Evolutionary conservation across 805 yeast species (phyloP).

Genomic region (Candida pseudofarinosa): DNA sequence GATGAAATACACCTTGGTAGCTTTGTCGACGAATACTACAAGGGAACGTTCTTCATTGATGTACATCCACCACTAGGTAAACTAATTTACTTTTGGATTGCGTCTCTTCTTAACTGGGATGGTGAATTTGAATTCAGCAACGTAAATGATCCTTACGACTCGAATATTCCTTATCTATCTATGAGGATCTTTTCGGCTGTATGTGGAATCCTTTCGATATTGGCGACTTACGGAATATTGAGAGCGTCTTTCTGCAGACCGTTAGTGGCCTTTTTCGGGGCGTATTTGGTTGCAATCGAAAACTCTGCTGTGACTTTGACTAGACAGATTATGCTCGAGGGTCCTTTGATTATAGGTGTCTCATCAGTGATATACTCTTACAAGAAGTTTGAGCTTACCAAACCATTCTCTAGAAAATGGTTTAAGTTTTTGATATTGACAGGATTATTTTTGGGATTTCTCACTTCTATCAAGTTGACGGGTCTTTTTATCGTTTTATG

Average conservation of each 20-base stretch:
- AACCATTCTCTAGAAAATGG: conserved; percentile 51
- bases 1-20: conserved; percentile 45
- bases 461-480: conserved; percentile 63
- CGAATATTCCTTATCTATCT: conserved; percentile 42
- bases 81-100: conserved; percentile 53
- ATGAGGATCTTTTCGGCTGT: conserved; percentile 57
- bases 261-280: conserved; percentile 46
- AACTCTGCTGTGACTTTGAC: conserved; percentile 62
- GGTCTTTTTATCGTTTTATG: conserved; percentile 68
- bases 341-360: conserved; percentile 42
- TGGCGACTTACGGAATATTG: conserved; percentile 52
- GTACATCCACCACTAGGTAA: conserved; percentile 72
- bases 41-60: conserved; percentile 62
- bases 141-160: conserved; percentile 40
- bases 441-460: conserved; percentile 50
- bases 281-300: conserved; percentile 55
- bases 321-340: conserved; percentile 43
- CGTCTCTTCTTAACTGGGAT: conserved; percentile 49
- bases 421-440: conserved; percentile 42
- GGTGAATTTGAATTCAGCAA: conserved; percentile 34
- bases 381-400: conserved; percentile 45
- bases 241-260: conserved; percentile 54
- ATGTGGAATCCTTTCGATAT: conserved; percentile 50
- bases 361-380: conserved; percentile 49
- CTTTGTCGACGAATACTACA: conserved; percentile 41